Conservation (phyloP, 257 asterid species). For the Craterostigma plantagineum region DNA sequence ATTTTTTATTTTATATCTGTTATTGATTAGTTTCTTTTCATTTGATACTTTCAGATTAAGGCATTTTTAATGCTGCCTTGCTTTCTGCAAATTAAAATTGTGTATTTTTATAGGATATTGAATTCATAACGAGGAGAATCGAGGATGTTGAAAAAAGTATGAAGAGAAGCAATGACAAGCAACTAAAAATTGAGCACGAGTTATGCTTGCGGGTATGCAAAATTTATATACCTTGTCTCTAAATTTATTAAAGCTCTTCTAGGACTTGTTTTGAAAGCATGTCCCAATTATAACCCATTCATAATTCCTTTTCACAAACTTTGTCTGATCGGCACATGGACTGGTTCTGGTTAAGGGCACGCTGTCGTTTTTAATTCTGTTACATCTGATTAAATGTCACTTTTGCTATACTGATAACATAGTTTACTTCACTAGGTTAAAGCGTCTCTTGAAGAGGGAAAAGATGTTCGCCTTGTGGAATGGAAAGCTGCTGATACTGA, state of each 20-base stretch:
- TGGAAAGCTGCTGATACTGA: slow-evolving; percentile 98
- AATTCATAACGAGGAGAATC: slow-evolving; percentile 69
- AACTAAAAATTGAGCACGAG: slow-evolving; percentile 82
- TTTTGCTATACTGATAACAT: neutral
- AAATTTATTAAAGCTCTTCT: neutral
- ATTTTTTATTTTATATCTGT: no score
- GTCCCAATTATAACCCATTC: no score
- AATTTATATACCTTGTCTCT: slow-evolving; percentile 5
- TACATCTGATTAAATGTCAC: no score
- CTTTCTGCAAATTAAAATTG: slow-evolving; percentile 9
- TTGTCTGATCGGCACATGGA: no score
- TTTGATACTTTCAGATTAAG: no score
- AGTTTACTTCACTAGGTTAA: slow-evolving; percentile 37
- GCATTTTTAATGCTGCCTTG: slow-evolving; percentile 6
- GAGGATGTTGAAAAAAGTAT: slow-evolving; percentile 97
- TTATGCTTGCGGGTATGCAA: slow-evolving; percentile 58
- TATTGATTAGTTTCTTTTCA: no score
- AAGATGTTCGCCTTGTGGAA: slow-evolving; percentile 75
- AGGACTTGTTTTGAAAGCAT: no score
- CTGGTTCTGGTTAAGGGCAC: no score
- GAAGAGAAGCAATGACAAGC: slow-evolving; percentile 99
- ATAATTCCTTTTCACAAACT: no score
- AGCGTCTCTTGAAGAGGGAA: slow-evolving; percentile 54
- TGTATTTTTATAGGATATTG: slow-evolving; percentile 49
- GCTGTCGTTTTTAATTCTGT: no score